Percentiles rank a stretch among this genome's conserved stretches.
These are phyloP conservation scores for Acer negundo DNA, from an alignment of 345 rosid species.

Conservation along the genomic window DNA sequence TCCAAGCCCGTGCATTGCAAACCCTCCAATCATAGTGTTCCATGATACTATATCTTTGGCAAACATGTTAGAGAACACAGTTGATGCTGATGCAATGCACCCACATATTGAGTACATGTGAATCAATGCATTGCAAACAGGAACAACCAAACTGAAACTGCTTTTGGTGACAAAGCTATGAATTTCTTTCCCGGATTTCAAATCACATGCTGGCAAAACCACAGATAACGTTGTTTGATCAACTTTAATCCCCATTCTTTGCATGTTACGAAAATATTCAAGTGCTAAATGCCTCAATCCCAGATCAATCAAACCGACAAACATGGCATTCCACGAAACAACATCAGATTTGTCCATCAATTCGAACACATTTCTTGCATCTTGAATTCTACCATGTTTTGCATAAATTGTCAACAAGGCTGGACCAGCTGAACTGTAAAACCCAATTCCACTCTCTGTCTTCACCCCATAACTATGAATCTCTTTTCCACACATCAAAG, in stretches of 20 bases:
- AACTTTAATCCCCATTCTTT: slow-evolving; percentile 23
- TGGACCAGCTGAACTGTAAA: too few species aligned
- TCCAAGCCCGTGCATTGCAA: slow-evolving; percentile 22
- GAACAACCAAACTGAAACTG: slow-evolving; percentile 18
- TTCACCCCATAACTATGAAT: slow-evolving; percentile 15
- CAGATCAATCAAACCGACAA: slow-evolving; percentile 35
- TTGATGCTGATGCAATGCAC: slow-evolving; percentile 25
- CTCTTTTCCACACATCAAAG: slow-evolving; percentile 34
- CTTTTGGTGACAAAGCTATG: slow-evolving; percentile 34
- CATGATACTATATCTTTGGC: slow-evolving; percentile 43
- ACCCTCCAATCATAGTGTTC: slow-evolving; percentile 43
- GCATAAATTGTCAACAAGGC: too few species aligned
- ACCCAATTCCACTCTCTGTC: too few species aligned
- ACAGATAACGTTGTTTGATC: slow-evolving; percentile 43
- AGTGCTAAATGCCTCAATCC: slow-evolving; percentile 29
- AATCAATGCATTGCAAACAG: slow-evolving; percentile 40
- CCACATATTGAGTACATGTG: slow-evolving; percentile 49
- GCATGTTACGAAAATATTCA: slow-evolving; percentile 33
- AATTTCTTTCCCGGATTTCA: slow-evolving; percentile 35
- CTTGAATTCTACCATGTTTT: slow-evolving; percentile 20
- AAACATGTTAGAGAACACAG: slow-evolving; percentile 29
- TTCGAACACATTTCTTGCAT: slow-evolving; percentile 33
- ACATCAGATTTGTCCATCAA: slow-evolving; percentile 42
- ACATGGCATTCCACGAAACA: slow-evolving; percentile 49
- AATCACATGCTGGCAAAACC: slow-evolving; percentile 37